phyloP scores from a whole-genome alignment of 2,329 filamentous ascomycete genomes.

The Fusarium tanahbumbuense region DNA sequence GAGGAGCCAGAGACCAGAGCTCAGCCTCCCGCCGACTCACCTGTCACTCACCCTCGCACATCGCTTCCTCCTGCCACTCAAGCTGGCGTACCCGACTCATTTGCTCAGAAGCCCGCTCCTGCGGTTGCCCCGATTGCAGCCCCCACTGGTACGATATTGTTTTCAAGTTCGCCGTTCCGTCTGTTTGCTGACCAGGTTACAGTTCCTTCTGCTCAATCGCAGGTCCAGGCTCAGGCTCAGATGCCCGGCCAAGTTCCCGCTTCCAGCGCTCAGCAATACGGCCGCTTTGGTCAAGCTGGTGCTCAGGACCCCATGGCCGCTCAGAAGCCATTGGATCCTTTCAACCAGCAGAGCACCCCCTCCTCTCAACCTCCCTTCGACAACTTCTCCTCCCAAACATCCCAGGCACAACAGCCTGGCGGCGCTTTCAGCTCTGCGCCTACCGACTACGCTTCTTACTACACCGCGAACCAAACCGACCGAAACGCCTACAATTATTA shows the following conservation, averaged over 20 bases:
- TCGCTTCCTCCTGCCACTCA: conserved; percentile 81
- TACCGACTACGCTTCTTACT: conserved; percentile 86
- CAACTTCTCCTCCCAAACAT: conserved; percentile 67
- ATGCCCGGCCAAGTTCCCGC: conserved; percentile 61
- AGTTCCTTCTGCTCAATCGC: conserved; percentile 47
- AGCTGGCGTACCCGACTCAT: conserved; percentile 65
- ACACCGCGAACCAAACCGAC: conserved; percentile 78
- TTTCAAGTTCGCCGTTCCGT: not conserved
- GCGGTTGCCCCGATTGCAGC: conserved; percentile 55
- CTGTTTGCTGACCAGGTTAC: conserved; percentile 21
- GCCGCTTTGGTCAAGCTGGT: conserved; percentile 73
- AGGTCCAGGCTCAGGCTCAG: conserved; percentile 54
- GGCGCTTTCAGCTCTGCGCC: conserved; percentile 79
- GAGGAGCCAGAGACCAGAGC: conserved; percentile 95
- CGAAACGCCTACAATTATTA: conserved; percentile 87
- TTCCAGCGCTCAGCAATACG: conserved; percentile 73
- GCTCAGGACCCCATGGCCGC: conserved; percentile 69
- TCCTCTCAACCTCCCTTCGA: conserved; percentile 69
- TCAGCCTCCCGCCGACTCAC: conserved; percentile 93
- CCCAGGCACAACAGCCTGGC: conserved; percentile 70
- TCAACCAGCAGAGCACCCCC: conserved; percentile 76
- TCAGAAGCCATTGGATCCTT: conserved; percentile 90
- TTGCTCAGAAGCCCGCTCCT: conserved; percentile 66
- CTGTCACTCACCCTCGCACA: conserved; percentile 84
- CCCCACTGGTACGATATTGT: conserved; percentile 48